Evolutionary conservation across 257 asterid genomes (phyloP), one percentile per base, ranked within the genome.

Genomic region (Solanum raphanifolium): DNA sequence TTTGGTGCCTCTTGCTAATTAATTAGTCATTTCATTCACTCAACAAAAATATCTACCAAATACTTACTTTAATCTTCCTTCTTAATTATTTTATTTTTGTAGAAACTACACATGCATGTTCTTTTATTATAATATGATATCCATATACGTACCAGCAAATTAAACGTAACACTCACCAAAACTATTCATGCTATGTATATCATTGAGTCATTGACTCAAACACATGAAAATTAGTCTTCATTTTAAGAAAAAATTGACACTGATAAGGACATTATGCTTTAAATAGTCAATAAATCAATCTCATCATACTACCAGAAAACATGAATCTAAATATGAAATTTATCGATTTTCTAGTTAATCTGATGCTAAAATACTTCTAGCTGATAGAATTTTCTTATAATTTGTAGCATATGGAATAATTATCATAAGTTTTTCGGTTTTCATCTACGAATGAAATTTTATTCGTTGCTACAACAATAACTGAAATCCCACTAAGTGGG

Each of bases 21-120:
- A 74, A 35, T 36, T 35, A 82, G 69, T 29, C 69, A 29, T 82
- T 46, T 31, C 43, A 82, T 31, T 62, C 5, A 9, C 86, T 82
- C 69, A 48, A 82, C 86, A 3, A 31, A 82, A 82, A 82, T 82
- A 82, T 82, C 86, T 82, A 82, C 86, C 86, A 82, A 46, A 48
- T 82, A 82, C 43, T 55, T 82, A 20, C 68, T 82, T 82, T 48
- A 48, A 9, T 43, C 2, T 25, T 38, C 58, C 12, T 75, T 25
- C 58, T 38, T 13, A 25, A 43, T 29, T 46, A 48, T 79, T 82
- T 48, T 48, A 66, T 48, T 79, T 48, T 48, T 31, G 21, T 29
- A 29, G 29, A 27, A 66, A 2, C 1, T 69, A 7, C n/a, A 82
- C 69, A 16, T 27, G 72, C 72, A 41, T 81, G 3, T 81, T 46